Evolutionary conservation across 202 grass and related monocot species (phyloP).

Genomic region (Digitaria exilis): DNA sequence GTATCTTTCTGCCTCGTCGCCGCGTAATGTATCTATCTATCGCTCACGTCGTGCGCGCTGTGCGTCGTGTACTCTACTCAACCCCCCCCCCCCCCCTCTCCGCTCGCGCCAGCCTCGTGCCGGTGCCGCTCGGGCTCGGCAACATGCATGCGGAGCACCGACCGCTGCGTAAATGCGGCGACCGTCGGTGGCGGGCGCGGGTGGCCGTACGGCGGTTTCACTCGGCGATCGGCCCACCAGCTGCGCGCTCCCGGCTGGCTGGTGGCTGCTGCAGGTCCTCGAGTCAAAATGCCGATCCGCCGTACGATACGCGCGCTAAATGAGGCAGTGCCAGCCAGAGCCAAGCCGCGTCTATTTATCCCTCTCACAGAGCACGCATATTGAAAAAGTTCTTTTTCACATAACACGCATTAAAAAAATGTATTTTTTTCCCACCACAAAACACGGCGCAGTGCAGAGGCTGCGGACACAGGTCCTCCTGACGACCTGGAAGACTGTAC

Average conservation of each 20-base stretch:
- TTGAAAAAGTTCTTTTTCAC: too few relatives aligned
- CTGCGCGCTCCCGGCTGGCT: not conserved
- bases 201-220: not conserved
- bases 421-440: too few relatives aligned
- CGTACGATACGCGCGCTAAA: slow-evolving; percentile 10
- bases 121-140: not conserved
- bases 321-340: not conserved
- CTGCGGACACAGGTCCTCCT: not conserved
- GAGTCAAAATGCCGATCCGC: slow-evolving; percentile 4
- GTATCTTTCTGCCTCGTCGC: not conserved
- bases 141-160: not conserved
- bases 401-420: too few relatives aligned
- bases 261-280: not conserved
- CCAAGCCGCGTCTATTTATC: too few relatives aligned
- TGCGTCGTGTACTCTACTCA: too few relatives aligned
- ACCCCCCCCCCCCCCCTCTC: too few relatives aligned
- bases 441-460: too few relatives aligned
- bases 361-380: too few relatives aligned
- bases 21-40: not conserved
- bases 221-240: not conserved
- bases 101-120: not conserved
- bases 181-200: not conserved
- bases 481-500: not conserved
- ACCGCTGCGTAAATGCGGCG: not conserved
- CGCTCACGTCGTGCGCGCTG: not conserved